A percentile compares a stretch with the other conserved stretches of the same genome.
Conservation (phyloP, 371 early-diverging fungal genomes). For the Mortierella sp. region DNA sequence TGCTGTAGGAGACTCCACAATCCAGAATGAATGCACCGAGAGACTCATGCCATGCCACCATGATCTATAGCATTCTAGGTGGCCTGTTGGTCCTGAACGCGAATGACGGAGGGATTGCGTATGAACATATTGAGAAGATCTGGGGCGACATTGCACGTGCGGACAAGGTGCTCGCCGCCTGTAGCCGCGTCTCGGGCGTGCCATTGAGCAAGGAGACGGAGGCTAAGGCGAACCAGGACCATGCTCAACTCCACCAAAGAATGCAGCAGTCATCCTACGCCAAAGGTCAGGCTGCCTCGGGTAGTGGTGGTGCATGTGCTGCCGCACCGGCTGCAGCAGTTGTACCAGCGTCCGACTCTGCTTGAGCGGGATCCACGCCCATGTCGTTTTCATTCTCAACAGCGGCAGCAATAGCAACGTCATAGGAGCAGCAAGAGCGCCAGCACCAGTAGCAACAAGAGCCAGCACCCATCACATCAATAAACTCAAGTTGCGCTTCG, state of each 20-base stretch:
- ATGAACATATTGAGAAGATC: constrained; percentile 49
- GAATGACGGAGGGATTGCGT: constrained; percentile 33
- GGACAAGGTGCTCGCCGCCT: constrained; percentile 40
- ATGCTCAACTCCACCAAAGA: constrained; percentile 22
- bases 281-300: not conserved
- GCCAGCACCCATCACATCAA: not conserved
- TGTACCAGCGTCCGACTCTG: no score
- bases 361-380: no score
- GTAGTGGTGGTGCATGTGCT: not conserved
- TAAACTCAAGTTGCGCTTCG: no score
- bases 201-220: constrained; percentile 7
- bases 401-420: no score
- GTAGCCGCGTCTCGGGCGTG: constrained; percentile 39
- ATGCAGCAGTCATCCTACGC: constrained; percentile 35
- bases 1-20: not conserved
- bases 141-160: constrained; percentile 52
- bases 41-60: no score
- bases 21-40: no score
- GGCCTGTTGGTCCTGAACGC: constrained; percentile 27
- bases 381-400: no score
- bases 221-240: constrained; percentile 26
- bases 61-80: constrained; percentile 49
- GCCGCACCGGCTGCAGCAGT: not conserved
- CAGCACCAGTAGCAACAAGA: not conserved
- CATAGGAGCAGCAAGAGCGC: no score